A percentile compares a stretch with the other conserved stretches of the same genome.
phyloP scores from a whole-genome alignment of 1,284 basidiomycete genomes.

The Ustilago cynodontis region DNA sequence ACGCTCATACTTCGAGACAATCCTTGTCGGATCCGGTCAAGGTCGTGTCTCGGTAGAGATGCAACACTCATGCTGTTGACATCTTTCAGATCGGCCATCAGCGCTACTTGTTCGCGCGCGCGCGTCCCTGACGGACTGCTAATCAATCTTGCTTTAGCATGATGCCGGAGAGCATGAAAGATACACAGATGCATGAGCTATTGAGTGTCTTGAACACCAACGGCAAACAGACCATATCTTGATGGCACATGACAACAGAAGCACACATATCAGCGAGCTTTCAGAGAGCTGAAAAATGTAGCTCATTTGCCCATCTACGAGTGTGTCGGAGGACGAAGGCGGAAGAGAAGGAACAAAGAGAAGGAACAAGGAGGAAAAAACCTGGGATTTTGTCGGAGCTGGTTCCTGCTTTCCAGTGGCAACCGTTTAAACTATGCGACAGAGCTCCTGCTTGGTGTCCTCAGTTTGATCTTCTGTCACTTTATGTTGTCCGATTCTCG shows the following conservation, averaged over 20 bases:
- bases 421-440: slow-evolving; percentile 2
- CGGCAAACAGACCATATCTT: background rate
- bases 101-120: background rate
- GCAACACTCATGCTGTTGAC: no score
- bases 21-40: no score
- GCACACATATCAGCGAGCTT: no score
- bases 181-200: background rate
- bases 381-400: slow-evolving; percentile 15
- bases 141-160: background rate
- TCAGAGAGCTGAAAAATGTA: background rate
- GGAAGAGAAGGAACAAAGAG: background rate
- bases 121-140: slow-evolving; percentile 4
- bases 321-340: background rate
- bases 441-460: background rate
- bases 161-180: background rate
- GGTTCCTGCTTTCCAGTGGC: slow-evolving; percentile 13
- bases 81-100: no score
- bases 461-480: background rate
- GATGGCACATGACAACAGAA: no score
- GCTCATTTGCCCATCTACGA: background rate
- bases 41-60: no score
- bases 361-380: background rate
- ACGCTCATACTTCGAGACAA: no score
- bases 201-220: background rate
- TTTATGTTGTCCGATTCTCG: background rate